These are phyloP conservation scores for Chrysanthemum lavandulifolium DNA, from an alignment of 129 eudicot genomes.

Conservation along the genomic window DNA sequence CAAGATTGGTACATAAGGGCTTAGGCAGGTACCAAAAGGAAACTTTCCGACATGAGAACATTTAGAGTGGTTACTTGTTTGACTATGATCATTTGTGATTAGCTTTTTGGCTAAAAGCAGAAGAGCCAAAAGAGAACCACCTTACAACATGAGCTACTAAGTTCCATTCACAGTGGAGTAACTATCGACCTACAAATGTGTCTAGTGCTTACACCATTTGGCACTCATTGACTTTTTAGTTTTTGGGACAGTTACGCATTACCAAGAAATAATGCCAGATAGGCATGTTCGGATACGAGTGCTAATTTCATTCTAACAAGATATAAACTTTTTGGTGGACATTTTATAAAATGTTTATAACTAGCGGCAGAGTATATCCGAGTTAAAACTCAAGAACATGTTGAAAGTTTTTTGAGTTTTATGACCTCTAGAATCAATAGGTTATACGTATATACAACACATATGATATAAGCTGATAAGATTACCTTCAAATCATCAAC, in stretches of 20 bases:
- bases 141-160: background rate
- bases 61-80: background rate
- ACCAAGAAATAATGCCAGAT: too few species aligned
- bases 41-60: background rate
- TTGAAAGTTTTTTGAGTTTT: background rate
- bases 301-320: background rate
- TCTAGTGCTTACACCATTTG: background rate
- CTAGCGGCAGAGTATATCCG: background rate
- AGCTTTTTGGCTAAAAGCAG: background rate
- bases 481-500: constrained; percentile 75
- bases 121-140: background rate
- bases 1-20: background rate
- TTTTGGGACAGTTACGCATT: too few species aligned
- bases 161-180: background rate
- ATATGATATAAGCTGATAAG: background rate
- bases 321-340: background rate
- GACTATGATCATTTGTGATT: background rate
- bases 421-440: background rate
- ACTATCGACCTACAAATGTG: background rate
- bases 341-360: background rate
- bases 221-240: background rate
- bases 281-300: too few species aligned
- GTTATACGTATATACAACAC: background rate
- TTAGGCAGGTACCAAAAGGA: background rate
- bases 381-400: too few species aligned